Conservation (phyloP, 176 grass and related monocot genomes). For the Oryza nivara region DNA sequence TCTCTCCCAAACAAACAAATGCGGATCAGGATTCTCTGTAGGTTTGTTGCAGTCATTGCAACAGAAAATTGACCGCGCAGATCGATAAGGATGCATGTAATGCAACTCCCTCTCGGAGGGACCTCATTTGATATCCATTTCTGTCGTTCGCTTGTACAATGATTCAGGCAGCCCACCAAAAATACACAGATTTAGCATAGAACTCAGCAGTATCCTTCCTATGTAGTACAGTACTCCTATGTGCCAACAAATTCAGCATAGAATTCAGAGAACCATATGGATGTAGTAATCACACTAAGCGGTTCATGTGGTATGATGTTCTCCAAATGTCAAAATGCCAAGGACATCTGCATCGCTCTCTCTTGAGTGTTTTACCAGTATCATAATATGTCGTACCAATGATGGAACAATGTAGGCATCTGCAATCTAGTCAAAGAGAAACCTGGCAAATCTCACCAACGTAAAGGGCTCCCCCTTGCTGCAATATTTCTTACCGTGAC, state of each 20-base stretch:
- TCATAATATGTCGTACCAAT: neutral
- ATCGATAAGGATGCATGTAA: neutral
- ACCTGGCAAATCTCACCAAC: neutral
- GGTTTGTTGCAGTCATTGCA: neutral
- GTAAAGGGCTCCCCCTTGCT: conserved; percentile 6
- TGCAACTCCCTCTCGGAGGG: neutral
- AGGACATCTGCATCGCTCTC: neutral
- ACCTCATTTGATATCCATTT: neutral
- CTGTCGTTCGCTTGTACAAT: neutral
- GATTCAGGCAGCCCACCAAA: neutral
- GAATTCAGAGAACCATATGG: neutral
- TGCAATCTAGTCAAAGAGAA: neutral
- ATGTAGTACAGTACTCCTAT: neutral
- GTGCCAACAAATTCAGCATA: conserved; percentile 4
- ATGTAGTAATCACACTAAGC: conserved; percentile 4
- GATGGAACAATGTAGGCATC: neutral
- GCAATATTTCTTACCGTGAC: neutral
- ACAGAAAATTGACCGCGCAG: neutral
- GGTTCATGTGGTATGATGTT: conserved; percentile 1
- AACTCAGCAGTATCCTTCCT: neutral
- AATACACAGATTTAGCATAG: neutral
- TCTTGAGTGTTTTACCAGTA: neutral
- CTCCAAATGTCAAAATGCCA: conserved; percentile 4
- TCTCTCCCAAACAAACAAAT: neutral
- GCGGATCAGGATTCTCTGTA: neutral